Evolutionary conservation across 2,329 filamentous ascomycete genomes (phyloP), one percentile per base, ranked within the genome.

Genomic region (Clarireedia monteithiana): DNA sequence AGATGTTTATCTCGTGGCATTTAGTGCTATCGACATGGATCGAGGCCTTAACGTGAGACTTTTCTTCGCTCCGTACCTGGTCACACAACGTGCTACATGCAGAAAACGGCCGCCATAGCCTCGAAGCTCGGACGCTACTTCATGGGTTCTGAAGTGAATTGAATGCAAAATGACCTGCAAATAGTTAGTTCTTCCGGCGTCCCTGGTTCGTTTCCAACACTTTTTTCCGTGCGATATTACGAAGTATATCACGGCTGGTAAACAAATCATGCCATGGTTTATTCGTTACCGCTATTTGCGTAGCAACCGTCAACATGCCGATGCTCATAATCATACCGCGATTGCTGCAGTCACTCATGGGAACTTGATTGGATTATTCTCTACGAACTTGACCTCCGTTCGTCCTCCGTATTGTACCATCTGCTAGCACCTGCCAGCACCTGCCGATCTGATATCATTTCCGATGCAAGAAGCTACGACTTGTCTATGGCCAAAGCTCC

Each of bases 401-500:
- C 30, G 10, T 14, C 4, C 30, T 3, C 20, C 20, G 20, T 20
- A 34, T 1, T 12, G 30, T 34, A 34, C 10, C 10, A 34, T 34
- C 30, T 34, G 30, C 9, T 34, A 34, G 30, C 30, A 34, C 30
- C 39, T n/a, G n/a, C 39, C 9, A 20, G 20, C 20, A 20, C 15
- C 39, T n/a, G n/a, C 39, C 9, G 20, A 6, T 42, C 39, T 42
- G 39, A 42, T 20, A 45, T 24, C 42, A 40, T 26, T 24, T 46
- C 23, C 38, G 15, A 27, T 24, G 6, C 36, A 17, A 20, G 38
- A 26, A 54, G 36, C 36, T 53, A 34, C 36, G 26, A 40, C 14
- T 17, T n/a, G 26, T 27, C 48, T 50, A 67, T 24, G 68, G 68
- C 68, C 67, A 69, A 23, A 67, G 57, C 56, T 72, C 70, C 57